Base-by-base conservation (phyloP, 257 asterid genomes). In the Paulownia fortunei region DNA sequence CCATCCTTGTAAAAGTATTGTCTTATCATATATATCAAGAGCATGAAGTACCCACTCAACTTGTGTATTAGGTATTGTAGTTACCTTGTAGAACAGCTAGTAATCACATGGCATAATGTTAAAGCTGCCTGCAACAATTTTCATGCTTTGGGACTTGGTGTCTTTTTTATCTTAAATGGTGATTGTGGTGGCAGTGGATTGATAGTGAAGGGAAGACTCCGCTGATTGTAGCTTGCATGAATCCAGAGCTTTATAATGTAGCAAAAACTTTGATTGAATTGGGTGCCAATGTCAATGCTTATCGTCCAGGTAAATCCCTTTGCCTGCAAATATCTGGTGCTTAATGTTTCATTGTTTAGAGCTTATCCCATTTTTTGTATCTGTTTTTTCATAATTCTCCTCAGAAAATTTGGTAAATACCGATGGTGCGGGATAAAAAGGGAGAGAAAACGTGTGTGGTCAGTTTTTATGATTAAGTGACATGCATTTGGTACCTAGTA, bases 141-240 rank as follows among this genome's bases (percentile, higher is more conserved):
- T 70, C 18, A 73, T 21, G 15, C 59, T 36, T 26, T 51, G 9
- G 59, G 52, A 24, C 27, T 72, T 42, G 4, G 46, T 8, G 44
- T 3, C 52, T n/a, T 44, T 13, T 44, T 13, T 27, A 72, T 27
- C 41, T 73, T 27, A 76, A 72, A 39, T 71, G 78, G 69, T 72
- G 81, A 51, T 67, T 84, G 69, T 80, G 80, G 61, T 84, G 78
- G 82, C 90, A 96, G 99, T 96, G 99, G 98, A 76, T 83, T 36
- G 97, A 96, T 81, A 87, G 63, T 26, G 97, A 91, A 86, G 94
- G 93, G 81, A 96, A 92, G 91, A 93, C 99, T 18, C 98, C 99
- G 0, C 74, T 96, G 61, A 88, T 92, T 69, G 87, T 79, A 51
- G 98, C 99, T 61, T 90, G 98, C 83, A 88, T 89, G 95, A 89